Conservation (phyloP, 768 basidiomycete genomes). For the Scleroderma bovista region DNA sequence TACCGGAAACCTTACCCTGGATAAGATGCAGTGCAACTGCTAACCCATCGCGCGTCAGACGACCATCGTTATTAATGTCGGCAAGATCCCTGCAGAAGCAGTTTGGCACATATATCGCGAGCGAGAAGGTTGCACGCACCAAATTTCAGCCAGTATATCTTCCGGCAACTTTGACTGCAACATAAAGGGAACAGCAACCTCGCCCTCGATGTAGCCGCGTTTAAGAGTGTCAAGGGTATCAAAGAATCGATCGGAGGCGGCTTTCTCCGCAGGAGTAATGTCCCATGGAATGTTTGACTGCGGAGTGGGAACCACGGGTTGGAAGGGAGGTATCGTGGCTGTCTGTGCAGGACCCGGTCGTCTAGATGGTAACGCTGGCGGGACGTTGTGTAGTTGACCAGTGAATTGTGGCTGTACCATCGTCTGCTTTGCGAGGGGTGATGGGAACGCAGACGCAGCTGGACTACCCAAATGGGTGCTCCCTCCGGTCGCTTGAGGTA, state of each 20-base stretch:
- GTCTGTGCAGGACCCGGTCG: conserved; percentile 15
- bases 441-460: conserved; percentile 36
- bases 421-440: conserved; percentile 51
- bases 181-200: conserved; percentile 95
- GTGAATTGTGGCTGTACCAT: conserved; percentile 53
- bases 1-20: conserved; percentile 75
- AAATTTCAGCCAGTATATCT: conserved; percentile 82
- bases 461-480: conserved; percentile 62
- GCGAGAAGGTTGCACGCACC: conserved; percentile 46
- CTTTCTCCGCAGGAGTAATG: conserved; percentile 76
- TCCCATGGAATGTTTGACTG: too few relatives aligned
- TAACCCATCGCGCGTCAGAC: conserved; percentile 85
- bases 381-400: conserved; percentile 29
- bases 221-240: conserved; percentile 71
- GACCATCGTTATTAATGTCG: conserved; percentile 84
- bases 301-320: conserved; percentile 22
- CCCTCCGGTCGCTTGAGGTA: conserved; percentile 52
- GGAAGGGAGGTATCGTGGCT: conserved; percentile 22
- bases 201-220: conserved; percentile 83
- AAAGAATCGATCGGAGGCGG: conserved; percentile 72
- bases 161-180: conserved; percentile 81
- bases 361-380: conserved; percentile 20
- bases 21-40: conserved; percentile 95
- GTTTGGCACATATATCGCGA: conserved; percentile 2
- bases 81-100: conserved; percentile 75